phyloP scores from a whole-genome alignment of 169 alveolate genomes.

The Cryptosporidium tyzzeri region DNA sequence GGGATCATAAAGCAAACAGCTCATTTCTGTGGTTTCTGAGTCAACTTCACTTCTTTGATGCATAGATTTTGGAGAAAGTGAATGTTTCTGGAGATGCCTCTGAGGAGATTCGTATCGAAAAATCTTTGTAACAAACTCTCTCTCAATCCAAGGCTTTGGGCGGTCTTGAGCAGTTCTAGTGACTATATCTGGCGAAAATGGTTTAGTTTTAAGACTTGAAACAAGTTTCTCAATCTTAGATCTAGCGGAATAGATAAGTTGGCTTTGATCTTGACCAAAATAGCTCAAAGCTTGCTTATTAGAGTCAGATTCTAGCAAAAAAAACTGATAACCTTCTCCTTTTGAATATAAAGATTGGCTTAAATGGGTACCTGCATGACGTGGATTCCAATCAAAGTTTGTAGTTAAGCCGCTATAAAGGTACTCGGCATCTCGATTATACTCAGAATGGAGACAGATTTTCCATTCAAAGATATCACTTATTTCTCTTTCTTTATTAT shows the following conservation, averaged over 20 bases:
- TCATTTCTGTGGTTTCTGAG: slow-evolving; percentile 7
- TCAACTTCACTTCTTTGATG: background rate
- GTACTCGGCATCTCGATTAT: slow-evolving; percentile 46
- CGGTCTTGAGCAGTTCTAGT: slow-evolving; percentile 9
- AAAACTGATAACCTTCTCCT: slow-evolving; percentile 16
- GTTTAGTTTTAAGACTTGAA: slow-evolving; percentile 8
- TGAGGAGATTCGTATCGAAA: slow-evolving; percentile 6
- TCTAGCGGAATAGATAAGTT: slow-evolving; percentile 13
- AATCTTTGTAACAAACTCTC: slow-evolving; percentile 58
- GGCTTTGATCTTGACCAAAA: background rate
- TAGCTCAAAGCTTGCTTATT: background rate
- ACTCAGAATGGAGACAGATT: slow-evolving; percentile 61
- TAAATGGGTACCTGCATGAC: background rate
- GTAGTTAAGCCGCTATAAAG: slow-evolving; percentile 24
- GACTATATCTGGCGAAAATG: slow-evolving; percentile 30
- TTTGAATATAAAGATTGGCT: background rate
- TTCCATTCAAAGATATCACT: slow-evolving; percentile 39
- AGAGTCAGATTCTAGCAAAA: slow-evolving; percentile 5
- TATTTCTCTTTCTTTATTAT: background rate
- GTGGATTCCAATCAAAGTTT: slow-evolving; percentile 31
- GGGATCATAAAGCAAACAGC: background rate
- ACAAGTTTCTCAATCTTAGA: slow-evolving; percentile 11
- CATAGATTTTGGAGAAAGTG: background rate
- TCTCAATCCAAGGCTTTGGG: slow-evolving; percentile 39
- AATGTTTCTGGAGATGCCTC: slow-evolving; percentile 9